Base-by-base conservation (phyloP, 139 green algal genomes). In the Raphidocelis subcapitata region DNA sequence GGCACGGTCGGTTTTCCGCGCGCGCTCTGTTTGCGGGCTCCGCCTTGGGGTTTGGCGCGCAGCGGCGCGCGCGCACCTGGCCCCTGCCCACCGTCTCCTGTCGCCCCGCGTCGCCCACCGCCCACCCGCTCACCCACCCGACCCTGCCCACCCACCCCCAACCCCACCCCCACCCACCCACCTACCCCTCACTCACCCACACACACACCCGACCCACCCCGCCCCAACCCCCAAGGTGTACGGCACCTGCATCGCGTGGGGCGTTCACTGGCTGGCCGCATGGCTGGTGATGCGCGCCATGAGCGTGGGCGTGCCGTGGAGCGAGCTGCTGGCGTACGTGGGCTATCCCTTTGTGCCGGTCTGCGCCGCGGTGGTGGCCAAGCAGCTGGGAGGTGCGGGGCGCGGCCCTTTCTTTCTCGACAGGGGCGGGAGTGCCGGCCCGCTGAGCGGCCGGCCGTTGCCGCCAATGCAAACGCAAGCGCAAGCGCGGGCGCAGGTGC, bases 251-350 rank as follows among this genome's bases (percentile, higher is more conserved):
- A 60, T 84, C 10, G 90, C 88, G 0, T 97, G 93, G 93, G 29
- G 69, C 20, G 51, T 88, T 47, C 90, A 97, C 76, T 80, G 81
- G 54, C 14, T 93, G 55, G 72, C 62, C 0, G 72, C 72, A 18
- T 28, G 72, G 52, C 57, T 80, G 31, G n/a, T 93, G 47, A 80
- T 97, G 66, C 83, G 84, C 2, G 77, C 63, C 36, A 85, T 91
- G 79, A 74, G 44, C 56, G 83, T 94, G 28, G 56, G 62, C 35
- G 79, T 92, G 26, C 85, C 94, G 16, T 91, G 92, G 65, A 31
- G 96, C 59, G 94, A 98, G 79, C 82, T 97, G 57, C 67, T 84
- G 18, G 84, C 89, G 0, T 98, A 98, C 69, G 88, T 87, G 14
- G 94, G 94, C 37, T 97, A 97, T 76, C 41, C 83, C 16, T 94